These are phyloP conservation scores for Globisporangium rhizosaccharum DNA, from an alignment of 352 stramenopile species.

Conservation along the genomic window DNA sequence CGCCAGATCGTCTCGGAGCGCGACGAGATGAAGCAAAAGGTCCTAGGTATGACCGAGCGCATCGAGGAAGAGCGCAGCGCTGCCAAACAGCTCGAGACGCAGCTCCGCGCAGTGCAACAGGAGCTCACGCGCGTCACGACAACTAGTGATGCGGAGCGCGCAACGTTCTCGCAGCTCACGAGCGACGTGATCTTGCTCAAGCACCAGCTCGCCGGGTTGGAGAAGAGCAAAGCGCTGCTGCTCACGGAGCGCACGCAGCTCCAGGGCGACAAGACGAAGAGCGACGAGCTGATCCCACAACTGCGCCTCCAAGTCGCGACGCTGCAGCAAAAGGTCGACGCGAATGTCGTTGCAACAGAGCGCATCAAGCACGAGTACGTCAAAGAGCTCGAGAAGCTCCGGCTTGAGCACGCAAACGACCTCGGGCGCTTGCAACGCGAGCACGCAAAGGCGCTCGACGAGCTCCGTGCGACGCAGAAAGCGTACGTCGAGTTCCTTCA, in stretches of 20 bases:
- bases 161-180: constrained; percentile 25
- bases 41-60: constrained; percentile 29
- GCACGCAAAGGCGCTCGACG: constrained; percentile 31
- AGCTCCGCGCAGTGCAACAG: constrained; percentile 39
- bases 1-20: constrained; percentile 32
- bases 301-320: constrained; percentile 27
- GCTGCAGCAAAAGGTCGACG: constrained; percentile 34
- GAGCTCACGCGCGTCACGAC: constrained; percentile 37
- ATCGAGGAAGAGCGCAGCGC: constrained; percentile 33
- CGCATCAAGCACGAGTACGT: constrained; percentile 41
- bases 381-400: constrained; percentile 41
- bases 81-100: constrained; percentile 33
- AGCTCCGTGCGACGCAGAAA: constrained; percentile 35
- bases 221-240: constrained; percentile 38
- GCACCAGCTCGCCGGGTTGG: constrained; percentile 34
- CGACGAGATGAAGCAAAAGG: constrained; percentile 49
- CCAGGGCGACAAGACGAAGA: constrained; percentile 28
- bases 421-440: constrained; percentile 41
- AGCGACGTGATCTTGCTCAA: constrained; percentile 56
- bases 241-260: constrained; percentile 33
- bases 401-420: constrained; percentile 26
- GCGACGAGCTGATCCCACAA: constrained; percentile 25
- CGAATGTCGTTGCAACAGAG: constrained; percentile 23
- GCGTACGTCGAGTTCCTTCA: constrained; percentile 44
- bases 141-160: constrained; percentile 30